A percentile compares a stretch with the other conserved stretches of the same genome.
Conservation (phyloP, 2,329 filamentous ascomycete genomes). For the Aspergillus puulaauensis region DNA sequence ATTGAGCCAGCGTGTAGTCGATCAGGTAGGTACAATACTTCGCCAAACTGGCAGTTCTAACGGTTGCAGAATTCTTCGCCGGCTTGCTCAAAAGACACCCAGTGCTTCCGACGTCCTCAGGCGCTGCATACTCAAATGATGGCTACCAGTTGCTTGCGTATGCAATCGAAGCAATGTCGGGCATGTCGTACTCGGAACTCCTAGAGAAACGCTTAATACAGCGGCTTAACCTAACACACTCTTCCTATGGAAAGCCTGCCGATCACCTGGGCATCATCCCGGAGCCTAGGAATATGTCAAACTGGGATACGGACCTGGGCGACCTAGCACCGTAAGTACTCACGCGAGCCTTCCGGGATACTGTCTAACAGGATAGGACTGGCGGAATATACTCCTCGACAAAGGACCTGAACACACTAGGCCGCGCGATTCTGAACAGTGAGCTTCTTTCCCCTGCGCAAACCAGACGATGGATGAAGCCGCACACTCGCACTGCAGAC, state of each 20-base stretch:
- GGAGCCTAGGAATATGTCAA: slow-evolving; percentile 20
- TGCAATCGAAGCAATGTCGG: slow-evolving; percentile 41
- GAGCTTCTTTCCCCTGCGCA: slow-evolving; percentile 33
- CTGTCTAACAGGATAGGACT: slow-evolving; percentile 19
- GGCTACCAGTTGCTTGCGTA: slow-evolving; percentile 38
- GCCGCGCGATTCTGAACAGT: slow-evolving; percentile 44
- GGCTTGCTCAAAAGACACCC: slow-evolving; percentile 34
- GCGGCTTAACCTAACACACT: slow-evolving; percentile 41
- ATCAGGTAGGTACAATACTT: not conserved
- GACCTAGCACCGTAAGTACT: slow-evolving; percentile 42
- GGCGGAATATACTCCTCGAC: slow-evolving; percentile 49
- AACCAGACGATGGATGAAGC: slow-evolving; percentile 50
- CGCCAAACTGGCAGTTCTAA: not conserved
- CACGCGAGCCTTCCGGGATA: not conserved
- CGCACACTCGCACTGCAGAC: slow-evolving; percentile 39
- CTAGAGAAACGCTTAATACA: slow-evolving; percentile 38
- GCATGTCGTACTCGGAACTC: slow-evolving; percentile 34
- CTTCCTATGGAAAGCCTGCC: slow-evolving; percentile 23
- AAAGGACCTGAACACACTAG: slow-evolving; percentile 44
- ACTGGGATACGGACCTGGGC: slow-evolving; percentile 40
- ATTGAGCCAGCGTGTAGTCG: not conserved
- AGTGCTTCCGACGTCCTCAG: slow-evolving; percentile 30
- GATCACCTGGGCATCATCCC: slow-evolving; percentile 36
- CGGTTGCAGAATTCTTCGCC: slow-evolving; percentile 33
- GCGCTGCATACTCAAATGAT: slow-evolving; percentile 37